Conservation (phyloP, 228 moss, liverwort and hornwort genomes). For the Sphagnum fallax region DNA sequence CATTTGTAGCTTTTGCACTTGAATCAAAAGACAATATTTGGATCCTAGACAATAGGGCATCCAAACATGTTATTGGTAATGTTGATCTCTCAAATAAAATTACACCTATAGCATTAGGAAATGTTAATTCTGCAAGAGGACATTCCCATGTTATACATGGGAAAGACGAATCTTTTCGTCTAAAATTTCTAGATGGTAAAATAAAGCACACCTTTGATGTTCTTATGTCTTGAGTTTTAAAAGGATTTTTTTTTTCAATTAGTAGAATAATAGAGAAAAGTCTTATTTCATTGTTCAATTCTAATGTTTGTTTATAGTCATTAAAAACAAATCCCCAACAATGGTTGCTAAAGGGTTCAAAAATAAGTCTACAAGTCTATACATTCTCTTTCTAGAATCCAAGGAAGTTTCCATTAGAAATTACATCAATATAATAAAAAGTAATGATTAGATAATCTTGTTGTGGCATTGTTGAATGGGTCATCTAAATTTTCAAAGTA, state of each 20-base stretch:
- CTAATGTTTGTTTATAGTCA: background rate
- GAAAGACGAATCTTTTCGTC: background rate
- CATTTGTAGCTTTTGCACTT: background rate
- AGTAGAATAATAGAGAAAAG: background rate
- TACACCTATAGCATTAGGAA: background rate
- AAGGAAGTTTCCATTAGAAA: background rate
- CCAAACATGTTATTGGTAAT: background rate
- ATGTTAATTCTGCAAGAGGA: background rate
- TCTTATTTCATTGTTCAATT: background rate
- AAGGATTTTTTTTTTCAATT: background rate
- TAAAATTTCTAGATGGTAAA: background rate
- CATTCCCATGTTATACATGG: background rate
- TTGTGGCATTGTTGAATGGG: background rate
- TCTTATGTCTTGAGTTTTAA: background rate
- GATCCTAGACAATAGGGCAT: background rate
- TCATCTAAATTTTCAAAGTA: background rate
- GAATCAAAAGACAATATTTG: background rate
- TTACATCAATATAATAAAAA: background rate
- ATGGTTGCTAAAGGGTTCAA: background rate
- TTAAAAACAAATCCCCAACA: background rate
- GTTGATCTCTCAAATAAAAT: background rate
- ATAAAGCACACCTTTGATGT: background rate
- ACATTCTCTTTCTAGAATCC: background rate
- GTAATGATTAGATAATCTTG: background rate
- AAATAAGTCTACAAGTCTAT: background rate